phyloP scores from a whole-genome alignment of 805 yeast species.

The Pichia nakasei region DNA sequence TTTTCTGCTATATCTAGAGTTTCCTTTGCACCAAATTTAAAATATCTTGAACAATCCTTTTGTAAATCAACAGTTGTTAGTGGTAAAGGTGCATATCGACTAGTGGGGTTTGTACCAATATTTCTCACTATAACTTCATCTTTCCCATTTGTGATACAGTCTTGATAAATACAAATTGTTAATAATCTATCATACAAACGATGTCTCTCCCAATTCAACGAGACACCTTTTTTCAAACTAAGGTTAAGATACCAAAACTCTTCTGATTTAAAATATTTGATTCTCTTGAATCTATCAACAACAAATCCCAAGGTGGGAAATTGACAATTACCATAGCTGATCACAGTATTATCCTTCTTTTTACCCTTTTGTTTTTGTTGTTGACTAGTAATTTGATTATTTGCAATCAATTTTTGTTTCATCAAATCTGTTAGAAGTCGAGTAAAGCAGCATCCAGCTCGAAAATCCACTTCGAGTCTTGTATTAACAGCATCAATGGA shows the following conservation, averaged over 20 bases:
- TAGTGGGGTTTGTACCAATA: constrained; percentile 52
- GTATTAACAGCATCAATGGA: constrained; percentile 80
- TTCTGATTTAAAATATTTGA: constrained; percentile 64
- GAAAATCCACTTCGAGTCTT: constrained; percentile 76
- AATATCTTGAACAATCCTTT: constrained; percentile 67
- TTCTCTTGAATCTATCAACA: constrained; percentile 80
- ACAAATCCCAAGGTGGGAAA: constrained; percentile 96
- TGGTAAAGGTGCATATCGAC: constrained; percentile 80
- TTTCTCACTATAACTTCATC: constrained; percentile 43
- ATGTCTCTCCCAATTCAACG: constrained; percentile 64
- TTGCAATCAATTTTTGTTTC: background rate
- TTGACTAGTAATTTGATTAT: too few species aligned
- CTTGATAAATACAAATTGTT: constrained; percentile 56
- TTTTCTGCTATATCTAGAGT: constrained; percentile 76
- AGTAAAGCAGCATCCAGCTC: constrained; percentile 87
- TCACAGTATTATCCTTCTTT: constrained; percentile 14
- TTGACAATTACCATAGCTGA: constrained; percentile 90
- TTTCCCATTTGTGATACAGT: constrained; percentile 40
- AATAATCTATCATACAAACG: constrained; percentile 65
- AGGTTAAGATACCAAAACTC: constrained; percentile 70
- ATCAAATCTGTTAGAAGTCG: constrained; percentile 55
- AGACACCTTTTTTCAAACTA: constrained; percentile 32
- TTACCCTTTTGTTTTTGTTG: constrained; percentile 9
- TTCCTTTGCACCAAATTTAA: constrained; percentile 72
- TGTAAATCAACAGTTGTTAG: constrained; percentile 91